Conservation (phyloP, 140 eudicot genomes). For the Cichorium intybus region DNA sequence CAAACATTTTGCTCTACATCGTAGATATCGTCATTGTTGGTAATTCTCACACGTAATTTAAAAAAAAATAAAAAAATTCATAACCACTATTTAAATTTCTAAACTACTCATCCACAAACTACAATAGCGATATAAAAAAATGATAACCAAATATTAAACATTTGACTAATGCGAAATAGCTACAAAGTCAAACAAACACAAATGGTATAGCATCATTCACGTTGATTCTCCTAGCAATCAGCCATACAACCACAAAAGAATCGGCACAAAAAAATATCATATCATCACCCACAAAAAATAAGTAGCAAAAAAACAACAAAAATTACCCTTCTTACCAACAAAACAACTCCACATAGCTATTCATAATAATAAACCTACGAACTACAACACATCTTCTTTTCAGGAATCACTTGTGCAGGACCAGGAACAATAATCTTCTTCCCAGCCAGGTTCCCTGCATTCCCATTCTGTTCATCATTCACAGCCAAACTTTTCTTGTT, state of each 20-base stretch:
- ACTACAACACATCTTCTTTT: constrained; percentile 62
- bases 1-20: too few species aligned
- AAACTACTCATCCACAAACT: neutral
- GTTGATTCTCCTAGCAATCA: constrained; percentile 24
- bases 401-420: constrained; percentile 70
- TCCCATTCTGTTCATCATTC: constrained; percentile 59
- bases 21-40: too few species aligned
- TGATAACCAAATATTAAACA: neutral
- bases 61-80: too few species aligned
- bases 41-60: too few species aligned
- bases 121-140: neutral
- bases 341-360: constrained; percentile 14
- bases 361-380: constrained; percentile 8
- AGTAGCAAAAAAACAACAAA: neutral
- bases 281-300: constrained; percentile 14
- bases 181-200: constrained; percentile 14
- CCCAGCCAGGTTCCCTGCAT: constrained; percentile 52
- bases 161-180: neutral
- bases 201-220: constrained; percentile 19
- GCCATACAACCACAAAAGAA: constrained; percentile 26
- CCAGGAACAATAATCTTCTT: constrained; percentile 79
- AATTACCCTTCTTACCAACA: neutral
- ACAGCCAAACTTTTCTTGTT: constrained; percentile 67
- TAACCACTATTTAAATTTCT: neutral
- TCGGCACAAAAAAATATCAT: constrained; percentile 29